Percentiles rank a stretch among this genome's conserved stretches.
Conservation (phyloP, 208 protist genomes). For the Spongospora subterranea region DNA sequence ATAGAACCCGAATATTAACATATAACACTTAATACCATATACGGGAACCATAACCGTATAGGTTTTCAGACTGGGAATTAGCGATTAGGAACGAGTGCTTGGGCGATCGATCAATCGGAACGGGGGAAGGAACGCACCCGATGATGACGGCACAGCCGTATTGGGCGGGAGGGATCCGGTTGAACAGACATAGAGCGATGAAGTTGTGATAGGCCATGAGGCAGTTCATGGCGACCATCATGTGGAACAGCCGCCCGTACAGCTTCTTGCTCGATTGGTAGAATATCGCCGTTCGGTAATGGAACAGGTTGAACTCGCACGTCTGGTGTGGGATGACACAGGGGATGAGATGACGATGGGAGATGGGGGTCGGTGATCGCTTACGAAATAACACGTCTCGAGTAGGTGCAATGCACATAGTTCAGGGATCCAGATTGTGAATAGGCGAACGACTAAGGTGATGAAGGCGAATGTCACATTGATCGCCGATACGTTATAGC, state of each 20-base stretch:
- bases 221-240: not conserved
- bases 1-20: not conserved
- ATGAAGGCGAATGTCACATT: not conserved
- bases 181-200: not conserved
- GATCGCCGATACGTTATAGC: not conserved
- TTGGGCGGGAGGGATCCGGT: not conserved
- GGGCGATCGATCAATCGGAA: too few relatives aligned
- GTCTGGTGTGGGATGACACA: not conserved
- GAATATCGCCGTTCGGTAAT: conserved; percentile 43
- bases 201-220: conserved; percentile 25
- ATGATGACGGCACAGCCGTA: not conserved
- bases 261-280: not conserved
- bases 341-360: not conserved
- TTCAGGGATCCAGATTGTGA: not conserved
- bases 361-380: too few relatives aligned
- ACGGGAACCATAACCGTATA: not conserved
- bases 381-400: conserved; percentile 48
- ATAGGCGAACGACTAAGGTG: not conserved
- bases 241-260: not conserved
- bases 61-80: not conserved
- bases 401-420: not conserved
- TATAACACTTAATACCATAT: not conserved
- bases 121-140: not conserved
- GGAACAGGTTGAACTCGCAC: conserved; percentile 53
- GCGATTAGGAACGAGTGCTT: not conserved